These are phyloP conservation scores for Puccinia horiana DNA, from an alignment of 1,284 basidiomycete genomes.

Conservation along the genomic window DNA sequence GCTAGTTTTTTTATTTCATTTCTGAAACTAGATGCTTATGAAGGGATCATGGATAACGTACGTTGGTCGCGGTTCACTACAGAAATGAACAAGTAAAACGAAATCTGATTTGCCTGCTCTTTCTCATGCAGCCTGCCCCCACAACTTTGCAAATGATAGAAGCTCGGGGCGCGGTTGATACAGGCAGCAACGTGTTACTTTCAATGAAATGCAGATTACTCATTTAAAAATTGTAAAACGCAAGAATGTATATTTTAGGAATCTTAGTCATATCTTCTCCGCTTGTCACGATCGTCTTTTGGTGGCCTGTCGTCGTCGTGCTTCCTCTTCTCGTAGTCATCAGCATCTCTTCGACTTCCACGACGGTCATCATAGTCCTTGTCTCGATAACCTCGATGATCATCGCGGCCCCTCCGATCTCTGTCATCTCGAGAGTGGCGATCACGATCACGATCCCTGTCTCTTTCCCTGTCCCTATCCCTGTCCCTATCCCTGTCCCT, in stretches of 20 bases:
- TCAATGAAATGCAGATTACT: background rate
- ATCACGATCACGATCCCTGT: slow-evolving; percentile 32
- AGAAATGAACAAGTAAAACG: background rate
- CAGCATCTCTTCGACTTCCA: slow-evolving; percentile 23
- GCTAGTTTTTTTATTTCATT: no score
- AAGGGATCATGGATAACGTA: background rate
- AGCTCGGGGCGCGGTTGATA: background rate
- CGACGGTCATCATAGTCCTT: slow-evolving; percentile 27
- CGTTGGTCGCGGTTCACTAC: background rate
- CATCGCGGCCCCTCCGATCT: slow-evolving; percentile 28
- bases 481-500: slow-evolving; percentile 30
- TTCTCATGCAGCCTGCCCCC: no score
- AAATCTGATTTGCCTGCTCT: background rate
- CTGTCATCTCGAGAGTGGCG: slow-evolving; percentile 26
- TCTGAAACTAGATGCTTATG: no score
- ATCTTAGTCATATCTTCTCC: slow-evolving; percentile 42
- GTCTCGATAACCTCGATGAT: slow-evolving; percentile 37
- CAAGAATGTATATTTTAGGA: background rate
- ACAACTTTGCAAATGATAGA: background rate
- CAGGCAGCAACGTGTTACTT: background rate
- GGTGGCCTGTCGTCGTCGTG: slow-evolving; percentile 27
- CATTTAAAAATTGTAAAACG: background rate
- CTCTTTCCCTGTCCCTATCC: slow-evolving; percentile 27
- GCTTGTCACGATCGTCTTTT: slow-evolving; percentile 42
- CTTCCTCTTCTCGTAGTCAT: slow-evolving; percentile 42